Percentiles rank a stretch among this genome's conserved stretches.
These are phyloP conservation scores for Hemisphaericaspora xylanilytica DNA, from an alignment of 1,139 yeast species.

Conservation along the genomic window DNA sequence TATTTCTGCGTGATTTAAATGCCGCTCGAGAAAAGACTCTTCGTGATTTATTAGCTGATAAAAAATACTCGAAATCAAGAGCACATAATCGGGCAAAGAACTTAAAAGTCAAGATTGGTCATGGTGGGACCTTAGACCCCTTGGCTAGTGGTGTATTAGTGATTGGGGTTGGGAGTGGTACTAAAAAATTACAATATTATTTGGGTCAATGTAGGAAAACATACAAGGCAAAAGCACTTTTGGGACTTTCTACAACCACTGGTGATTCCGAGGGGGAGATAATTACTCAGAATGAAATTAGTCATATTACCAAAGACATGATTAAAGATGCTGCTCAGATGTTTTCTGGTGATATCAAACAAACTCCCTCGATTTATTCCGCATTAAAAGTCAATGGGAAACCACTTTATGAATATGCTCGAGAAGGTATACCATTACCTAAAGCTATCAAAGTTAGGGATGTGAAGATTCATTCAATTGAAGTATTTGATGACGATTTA, in stretches of 20 bases:
- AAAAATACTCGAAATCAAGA: constrained; percentile 44
- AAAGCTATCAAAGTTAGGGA: constrained; percentile 73
- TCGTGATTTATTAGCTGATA: constrained; percentile 42
- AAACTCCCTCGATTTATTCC: constrained; percentile 93
- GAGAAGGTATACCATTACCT: constrained; percentile 85
- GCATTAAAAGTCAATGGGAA: constrained; percentile 95
- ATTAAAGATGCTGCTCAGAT: constrained; percentile 52
- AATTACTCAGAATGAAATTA: constrained; percentile 53
- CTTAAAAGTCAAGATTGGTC: constrained; percentile 86
- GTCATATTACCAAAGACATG: constrained; percentile 56
- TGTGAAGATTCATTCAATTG: constrained; percentile 57
- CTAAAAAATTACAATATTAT: constrained; percentile 73
- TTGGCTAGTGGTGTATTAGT: constrained; percentile 91
- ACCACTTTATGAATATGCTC: constrained; percentile 90
- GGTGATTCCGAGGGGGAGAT: constrained; percentile 92
- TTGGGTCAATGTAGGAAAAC: constrained; percentile 70
- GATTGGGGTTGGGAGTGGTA: constrained; percentile 87
- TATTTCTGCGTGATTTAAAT: constrained; percentile 56
- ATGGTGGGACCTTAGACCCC: constrained; percentile 97
- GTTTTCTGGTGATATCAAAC: constrained; percentile 76
- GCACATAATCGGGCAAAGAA: constrained; percentile 47
- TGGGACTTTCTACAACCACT: constrained; percentile 90
- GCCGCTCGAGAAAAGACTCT: constrained; percentile 32
- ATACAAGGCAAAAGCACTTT: constrained; percentile 78
- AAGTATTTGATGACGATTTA: constrained; percentile 51